Base-by-base conservation (phyloP, 768 basidiomycete species). In the Mycena rosella region DNA sequence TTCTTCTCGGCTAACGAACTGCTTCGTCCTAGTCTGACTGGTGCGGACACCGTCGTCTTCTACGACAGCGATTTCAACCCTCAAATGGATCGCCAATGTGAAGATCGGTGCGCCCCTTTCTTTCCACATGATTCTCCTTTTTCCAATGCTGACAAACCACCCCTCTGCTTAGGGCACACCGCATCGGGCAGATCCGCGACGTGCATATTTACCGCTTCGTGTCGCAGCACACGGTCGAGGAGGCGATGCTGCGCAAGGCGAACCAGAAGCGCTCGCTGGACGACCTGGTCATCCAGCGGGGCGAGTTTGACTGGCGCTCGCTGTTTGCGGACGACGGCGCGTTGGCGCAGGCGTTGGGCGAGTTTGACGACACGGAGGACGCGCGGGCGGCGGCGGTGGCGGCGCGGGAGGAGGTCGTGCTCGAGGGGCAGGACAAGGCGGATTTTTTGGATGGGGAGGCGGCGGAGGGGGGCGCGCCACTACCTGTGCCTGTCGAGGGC, bases 51-150 rank as follows among this genome's bases (percentile, higher is more conserved):
- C 0, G 97, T 99, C 73, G 88, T 99, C 60, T 96, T 99, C 78
- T 99, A 97, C 75, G 97, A 98, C 75, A 95, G 94, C 67, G 96
- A 98, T 78, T 98, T 97, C 84, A 96, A 95, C 73, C 96, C 96
- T 0, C 96, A 98, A 77, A 98, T 97, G 94, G 97, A 99, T 77
- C 85, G 93, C 49, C 97, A 99, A 76, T 98, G 98, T 73, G 95
- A 96, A 79, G 97, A 98, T 79, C 86, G 92, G 91, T 91, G 75
- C 68, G 45, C 38, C 38, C 26, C n/a, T 5, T 47, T 40, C 29
- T 18, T 20, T 34, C 42, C n/a, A n/a, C n/a, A n/a, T n/a, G n/a
- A n/a, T n/a, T n/a, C 3, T 10, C 17, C 18, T 4, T 32, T n/a
- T 30, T 47, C 40, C 48, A 38, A 47, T 36, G 27, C 32, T 63